Conservation (phyloP, 2,329 filamentous ascomycete genomes). For the Trichoderma semiorbis region DNA sequence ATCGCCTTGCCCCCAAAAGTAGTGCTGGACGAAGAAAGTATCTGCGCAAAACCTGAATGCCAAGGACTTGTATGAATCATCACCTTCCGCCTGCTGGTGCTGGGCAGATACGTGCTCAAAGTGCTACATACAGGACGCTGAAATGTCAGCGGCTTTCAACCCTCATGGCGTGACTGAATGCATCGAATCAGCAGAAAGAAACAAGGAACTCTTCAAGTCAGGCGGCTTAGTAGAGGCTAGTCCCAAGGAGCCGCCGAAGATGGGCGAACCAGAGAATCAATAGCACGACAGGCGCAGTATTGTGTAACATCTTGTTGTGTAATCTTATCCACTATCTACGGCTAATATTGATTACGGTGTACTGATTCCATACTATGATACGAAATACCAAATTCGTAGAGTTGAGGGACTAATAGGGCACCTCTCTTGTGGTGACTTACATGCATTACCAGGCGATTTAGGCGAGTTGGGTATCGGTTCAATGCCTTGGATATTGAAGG, state of each 20-base stretch:
- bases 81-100: background rate
- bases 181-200: background rate
- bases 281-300: background rate
- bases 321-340: background rate
- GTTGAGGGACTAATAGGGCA: background rate
- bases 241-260: background rate
- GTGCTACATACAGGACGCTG: background rate
- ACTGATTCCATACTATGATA: background rate
- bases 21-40: background rate
- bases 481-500: background rate
- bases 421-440: background rate
- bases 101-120: background rate
- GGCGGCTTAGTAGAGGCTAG: background rate
- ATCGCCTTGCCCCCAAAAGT: background rate
- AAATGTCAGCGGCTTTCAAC: conserved; percentile 1
- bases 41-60: background rate
- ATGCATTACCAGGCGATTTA: background rate
- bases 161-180: conserved; percentile 4
- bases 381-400: background rate
- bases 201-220: background rate
- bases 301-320: background rate
- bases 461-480: background rate
- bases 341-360: background rate
- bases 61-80: background rate
- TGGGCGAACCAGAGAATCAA: background rate